Percentiles rank a stretch among this genome's conserved stretches.
Evolutionary conservation across 2,329 filamentous ascomycete genomes (phyloP).

Genomic region (Chrysoporthe puriensis): DNA sequence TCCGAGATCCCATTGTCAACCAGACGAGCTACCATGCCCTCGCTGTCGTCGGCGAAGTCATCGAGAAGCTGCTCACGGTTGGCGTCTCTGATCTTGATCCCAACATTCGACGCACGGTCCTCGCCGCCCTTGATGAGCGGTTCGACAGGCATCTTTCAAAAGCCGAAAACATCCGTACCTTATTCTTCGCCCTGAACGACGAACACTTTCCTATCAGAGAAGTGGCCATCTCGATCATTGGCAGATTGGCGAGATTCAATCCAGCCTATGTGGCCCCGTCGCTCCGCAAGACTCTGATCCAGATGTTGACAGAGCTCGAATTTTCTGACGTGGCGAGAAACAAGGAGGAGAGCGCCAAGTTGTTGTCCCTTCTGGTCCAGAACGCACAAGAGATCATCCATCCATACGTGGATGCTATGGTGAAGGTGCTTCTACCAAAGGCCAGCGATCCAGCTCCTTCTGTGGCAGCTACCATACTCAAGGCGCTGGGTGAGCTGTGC

Average conservation of each 20-base stretch:
- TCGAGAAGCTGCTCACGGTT: constrained; percentile 93
- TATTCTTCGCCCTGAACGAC: constrained; percentile 95
- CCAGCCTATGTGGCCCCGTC: constrained; percentile 98
- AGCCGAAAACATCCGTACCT: constrained; percentile 92
- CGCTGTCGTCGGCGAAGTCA: constrained; percentile 96
- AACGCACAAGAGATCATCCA: constrained; percentile 93
- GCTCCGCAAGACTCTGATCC: constrained; percentile 89
- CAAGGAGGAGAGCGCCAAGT: constrained; percentile 93
- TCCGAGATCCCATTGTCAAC: constrained; percentile 95
- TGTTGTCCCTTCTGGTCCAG: constrained; percentile 89
- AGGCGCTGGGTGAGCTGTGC: constrained; percentile 91
- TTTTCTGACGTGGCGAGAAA: constrained; percentile 93
- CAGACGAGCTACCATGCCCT: constrained; percentile 97
- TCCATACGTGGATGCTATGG: constrained; percentile 96
- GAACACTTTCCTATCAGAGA: constrained; percentile 91
- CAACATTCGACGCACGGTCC: constrained; percentile 84
- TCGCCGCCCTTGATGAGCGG: constrained; percentile 85
- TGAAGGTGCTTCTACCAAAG: constrained; percentile 91
- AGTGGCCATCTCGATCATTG: constrained; percentile 94
- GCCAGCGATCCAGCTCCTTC: constrained; percentile 82
- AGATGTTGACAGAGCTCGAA: constrained; percentile 93
- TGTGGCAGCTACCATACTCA: constrained; percentile 92
- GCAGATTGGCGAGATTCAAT: constrained; percentile 86
- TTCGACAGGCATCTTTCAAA: constrained; percentile 98
- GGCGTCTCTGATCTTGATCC: constrained; percentile 91